Conservation (phyloP, 805 yeast species). For the Sugiyamaella boreocaroliniensis region DNA sequence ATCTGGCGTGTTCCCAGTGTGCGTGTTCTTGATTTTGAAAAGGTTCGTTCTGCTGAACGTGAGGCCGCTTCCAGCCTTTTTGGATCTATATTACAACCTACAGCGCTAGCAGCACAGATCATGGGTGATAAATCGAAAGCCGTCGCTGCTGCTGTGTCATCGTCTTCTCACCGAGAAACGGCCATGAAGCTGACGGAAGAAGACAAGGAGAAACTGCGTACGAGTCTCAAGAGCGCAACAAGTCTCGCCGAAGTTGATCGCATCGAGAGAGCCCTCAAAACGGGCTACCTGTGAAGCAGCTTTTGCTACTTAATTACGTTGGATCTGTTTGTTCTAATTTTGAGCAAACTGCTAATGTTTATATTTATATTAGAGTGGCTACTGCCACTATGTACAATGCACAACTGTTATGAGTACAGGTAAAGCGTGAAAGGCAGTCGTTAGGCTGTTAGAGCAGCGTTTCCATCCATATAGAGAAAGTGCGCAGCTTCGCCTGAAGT, state of each 20-base stretch:
- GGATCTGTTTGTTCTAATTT: background rate
- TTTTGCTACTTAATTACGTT: too few species aligned
- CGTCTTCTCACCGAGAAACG: background rate
- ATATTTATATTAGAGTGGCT: background rate
- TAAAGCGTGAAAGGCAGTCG: background rate
- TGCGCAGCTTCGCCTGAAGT: too few species aligned
- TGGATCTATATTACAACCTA: conserved; percentile 30
- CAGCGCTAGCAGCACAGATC: conserved; percentile 30
- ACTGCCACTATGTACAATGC: background rate
- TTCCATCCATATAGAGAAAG: too few species aligned
- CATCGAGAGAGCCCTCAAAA: conserved; percentile 50
- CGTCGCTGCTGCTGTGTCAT: conserved; percentile 5
- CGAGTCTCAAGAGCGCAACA: conserved; percentile 53
- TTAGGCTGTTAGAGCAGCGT: background rate
- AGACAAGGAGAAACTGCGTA: conserved; percentile 46
- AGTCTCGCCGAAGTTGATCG: conserved; percentile 68
- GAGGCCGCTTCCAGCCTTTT: conserved; percentile 39
- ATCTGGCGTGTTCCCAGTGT: conserved; percentile 60
- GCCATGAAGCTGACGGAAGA: conserved; percentile 44
- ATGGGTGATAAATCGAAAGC: conserved; percentile 15
- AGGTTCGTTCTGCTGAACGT: conserved; percentile 53
- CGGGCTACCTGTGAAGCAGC: conserved; percentile 29
- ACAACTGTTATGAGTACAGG: background rate
- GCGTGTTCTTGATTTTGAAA: conserved; percentile 59
- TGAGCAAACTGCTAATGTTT: background rate